These are phyloP conservation scores for Pyrenophora graminea DNA, from an alignment of 2,329 filamentous ascomycete species.

Conservation along the genomic window DNA sequence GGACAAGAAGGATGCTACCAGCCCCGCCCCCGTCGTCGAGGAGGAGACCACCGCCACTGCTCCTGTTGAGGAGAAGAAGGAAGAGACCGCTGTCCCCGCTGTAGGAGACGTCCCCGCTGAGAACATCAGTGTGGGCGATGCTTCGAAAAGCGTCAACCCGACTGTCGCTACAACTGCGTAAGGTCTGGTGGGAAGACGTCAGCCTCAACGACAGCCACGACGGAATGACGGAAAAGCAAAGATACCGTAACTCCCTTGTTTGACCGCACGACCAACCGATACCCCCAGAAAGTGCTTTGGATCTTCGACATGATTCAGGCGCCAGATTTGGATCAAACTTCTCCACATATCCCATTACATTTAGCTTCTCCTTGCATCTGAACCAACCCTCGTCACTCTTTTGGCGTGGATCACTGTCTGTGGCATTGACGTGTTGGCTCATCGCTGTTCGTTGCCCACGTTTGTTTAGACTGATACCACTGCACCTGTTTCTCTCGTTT, in stretches of 20 bases:
- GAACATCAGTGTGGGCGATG: constrained; percentile 47
- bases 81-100: constrained; percentile 33
- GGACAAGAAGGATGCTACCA: constrained; percentile 37
- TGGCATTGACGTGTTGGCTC: constrained; percentile 42
- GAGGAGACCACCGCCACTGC: constrained; percentile 36
- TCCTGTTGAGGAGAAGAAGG: constrained; percentile 31
- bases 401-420: constrained; percentile 37
- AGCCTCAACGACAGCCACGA: constrained; percentile 48
- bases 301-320: constrained; percentile 30
- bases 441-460: constrained; percentile 38
- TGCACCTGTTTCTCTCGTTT: constrained; percentile 46
- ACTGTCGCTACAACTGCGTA: constrained; percentile 50
- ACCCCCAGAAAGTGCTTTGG: constrained; percentile 37
- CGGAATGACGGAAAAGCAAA: constrained; percentile 52
- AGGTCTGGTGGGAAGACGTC: constrained; percentile 48
- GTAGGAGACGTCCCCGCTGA: constrained; percentile 43
- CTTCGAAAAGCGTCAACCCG: constrained; percentile 44
- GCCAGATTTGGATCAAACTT: constrained; percentile 39
- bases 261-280: constrained; percentile 45
- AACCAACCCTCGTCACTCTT: constrained; percentile 36
- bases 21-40: constrained; percentile 40
- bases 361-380: constrained; percentile 28
- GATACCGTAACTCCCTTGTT: constrained; percentile 45
- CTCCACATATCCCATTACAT: constrained; percentile 38
- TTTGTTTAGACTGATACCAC: constrained; percentile 52